Conservation (phyloP, 768 basidiomycete genomes). For the Leccinum broughii region DNA sequence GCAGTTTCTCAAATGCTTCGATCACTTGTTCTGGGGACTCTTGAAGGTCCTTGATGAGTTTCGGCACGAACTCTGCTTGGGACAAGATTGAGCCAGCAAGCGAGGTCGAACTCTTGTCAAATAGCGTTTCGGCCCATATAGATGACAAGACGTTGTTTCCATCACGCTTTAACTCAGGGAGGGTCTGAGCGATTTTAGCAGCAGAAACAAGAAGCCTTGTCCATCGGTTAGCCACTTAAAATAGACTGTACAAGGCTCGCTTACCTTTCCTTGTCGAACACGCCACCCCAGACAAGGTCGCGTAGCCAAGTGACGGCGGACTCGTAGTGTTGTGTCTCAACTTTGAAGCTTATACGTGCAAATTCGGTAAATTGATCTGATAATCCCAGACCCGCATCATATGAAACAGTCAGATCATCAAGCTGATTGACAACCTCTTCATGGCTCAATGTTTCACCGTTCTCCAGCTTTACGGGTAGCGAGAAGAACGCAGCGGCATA, state of each 20-base stretch:
- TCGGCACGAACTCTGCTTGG: conserved; percentile 79
- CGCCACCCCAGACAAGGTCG: conserved; percentile 72
- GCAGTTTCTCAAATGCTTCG: conserved; percentile 71
- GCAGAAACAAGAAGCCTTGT: conserved; percentile 76
- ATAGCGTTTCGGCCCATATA: conserved; percentile 65
- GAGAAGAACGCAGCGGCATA: conserved; percentile 88
- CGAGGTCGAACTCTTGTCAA: conserved; percentile 67
- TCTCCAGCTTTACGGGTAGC: conserved; percentile 70
- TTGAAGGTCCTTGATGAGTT: conserved; percentile 68
- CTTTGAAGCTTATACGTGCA: conserved; percentile 77
- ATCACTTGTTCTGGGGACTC: conserved; percentile 72
- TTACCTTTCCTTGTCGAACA: conserved; percentile 80
- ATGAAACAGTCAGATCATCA: conserved; percentile 88
- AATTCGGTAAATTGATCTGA: conserved; percentile 70
- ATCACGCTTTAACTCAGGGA: conserved; percentile 91
- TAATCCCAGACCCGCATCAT: conserved; percentile 70
- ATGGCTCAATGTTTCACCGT: conserved; percentile 71
- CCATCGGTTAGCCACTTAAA: conserved; percentile 6
- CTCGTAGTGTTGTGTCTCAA: conserved; percentile 78
- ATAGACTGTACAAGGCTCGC: conserved; percentile 10
- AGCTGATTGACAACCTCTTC: conserved; percentile 92
- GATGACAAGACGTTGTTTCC: conserved; percentile 79
- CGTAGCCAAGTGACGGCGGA: conserved; percentile 82
- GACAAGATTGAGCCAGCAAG: conserved; percentile 67
- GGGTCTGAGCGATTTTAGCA: conserved; percentile 85